Percentiles rank a stretch among this genome's conserved stretches.
These are phyloP conservation scores for Mycena sanguinolenta DNA, from an alignment of 768 basidiomycete genomes.

Conservation along the genomic window DNA sequence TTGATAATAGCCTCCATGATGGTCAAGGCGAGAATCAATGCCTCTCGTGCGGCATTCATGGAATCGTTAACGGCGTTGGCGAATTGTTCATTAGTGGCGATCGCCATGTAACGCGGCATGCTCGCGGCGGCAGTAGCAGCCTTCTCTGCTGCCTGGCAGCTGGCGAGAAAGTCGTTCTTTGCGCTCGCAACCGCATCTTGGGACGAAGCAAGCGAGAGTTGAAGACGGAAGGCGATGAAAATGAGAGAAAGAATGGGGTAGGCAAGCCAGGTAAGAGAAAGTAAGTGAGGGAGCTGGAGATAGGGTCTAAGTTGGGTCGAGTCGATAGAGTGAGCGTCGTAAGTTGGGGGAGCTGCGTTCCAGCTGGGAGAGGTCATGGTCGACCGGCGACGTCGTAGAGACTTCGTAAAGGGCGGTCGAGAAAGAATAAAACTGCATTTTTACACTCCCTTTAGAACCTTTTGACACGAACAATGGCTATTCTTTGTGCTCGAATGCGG, in stretches of 20 bases:
- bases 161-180: conserved; percentile 82
- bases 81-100: conserved; percentile 86
- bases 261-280: conserved; percentile 92
- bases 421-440: conserved; percentile 21
- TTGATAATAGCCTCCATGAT: conserved; percentile 90
- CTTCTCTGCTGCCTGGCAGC: conserved; percentile 87
- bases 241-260: conserved; percentile 91
- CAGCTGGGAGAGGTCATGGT: conserved; percentile 40
- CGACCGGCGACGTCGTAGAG: conserved; percentile 53
- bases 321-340: conserved; percentile 36
- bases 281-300: conserved; percentile 83
- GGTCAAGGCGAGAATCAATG: conserved; percentile 81
- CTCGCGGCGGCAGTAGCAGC: conserved; percentile 88
- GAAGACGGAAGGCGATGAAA: conserved; percentile 88
- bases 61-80: conserved; percentile 83
- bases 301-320: conserved; percentile 74
- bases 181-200: conserved; percentile 76
- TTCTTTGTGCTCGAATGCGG: conserved; percentile 5
- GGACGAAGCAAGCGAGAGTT: conserved; percentile 78
- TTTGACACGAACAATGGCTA: background rate
- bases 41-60: conserved; percentile 80
- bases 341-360: conserved; percentile 32
- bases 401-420: conserved; percentile 36
- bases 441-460: conserved; percentile 14
- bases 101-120: conserved; percentile 90